Percentiles rank a stretch among this genome's conserved stretches.
Evolutionary conservation across 495 filamentous ascomycete genomes (phyloP).

Genomic region (Hypomontagnella submonticulosa): DNA sequence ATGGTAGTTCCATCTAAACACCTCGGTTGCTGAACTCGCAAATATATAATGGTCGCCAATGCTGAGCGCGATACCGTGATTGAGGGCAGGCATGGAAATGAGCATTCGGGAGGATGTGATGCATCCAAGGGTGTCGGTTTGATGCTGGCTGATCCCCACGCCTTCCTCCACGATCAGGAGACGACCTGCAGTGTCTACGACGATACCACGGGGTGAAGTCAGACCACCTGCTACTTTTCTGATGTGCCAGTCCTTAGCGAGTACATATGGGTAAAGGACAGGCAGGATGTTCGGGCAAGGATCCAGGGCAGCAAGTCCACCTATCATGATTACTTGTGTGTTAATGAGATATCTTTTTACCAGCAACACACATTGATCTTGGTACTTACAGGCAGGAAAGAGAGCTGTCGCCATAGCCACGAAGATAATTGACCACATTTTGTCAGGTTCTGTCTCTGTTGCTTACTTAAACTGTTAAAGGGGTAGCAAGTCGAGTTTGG

Average conservation of each 20-base stretch:
- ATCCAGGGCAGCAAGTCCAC: conserved; percentile 22
- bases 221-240: conserved; percentile 67
- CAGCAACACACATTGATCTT: neutral
- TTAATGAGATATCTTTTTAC: neutral
- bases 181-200: conserved; percentile 68
- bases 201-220: conserved; percentile 64
- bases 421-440: conserved; percentile 5
- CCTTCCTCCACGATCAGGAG: conserved; percentile 70
- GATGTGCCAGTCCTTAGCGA: conserved; percentile 67
- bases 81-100: conserved; percentile 42
- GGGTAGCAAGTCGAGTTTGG: too few species aligned
- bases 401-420: neutral
- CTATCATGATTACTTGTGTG: neutral
- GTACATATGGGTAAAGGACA: conserved; percentile 54
- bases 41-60: conserved; percentile 71
- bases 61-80: conserved; percentile 74
- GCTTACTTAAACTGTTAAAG: neutral
- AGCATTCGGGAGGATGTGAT: conserved; percentile 28
- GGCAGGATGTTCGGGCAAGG: conserved; percentile 45
- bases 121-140: conserved; percentile 58
- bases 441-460: neutral
- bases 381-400: conserved; percentile 16
- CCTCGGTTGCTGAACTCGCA: conserved; percentile 66
- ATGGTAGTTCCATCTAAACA: conserved; percentile 72
- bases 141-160: conserved; percentile 64